These are phyloP conservation scores for Pestalotiopsis sp. DNA, from an alignment of 2,329 filamentous ascomycete species.

Conservation along the genomic window DNA sequence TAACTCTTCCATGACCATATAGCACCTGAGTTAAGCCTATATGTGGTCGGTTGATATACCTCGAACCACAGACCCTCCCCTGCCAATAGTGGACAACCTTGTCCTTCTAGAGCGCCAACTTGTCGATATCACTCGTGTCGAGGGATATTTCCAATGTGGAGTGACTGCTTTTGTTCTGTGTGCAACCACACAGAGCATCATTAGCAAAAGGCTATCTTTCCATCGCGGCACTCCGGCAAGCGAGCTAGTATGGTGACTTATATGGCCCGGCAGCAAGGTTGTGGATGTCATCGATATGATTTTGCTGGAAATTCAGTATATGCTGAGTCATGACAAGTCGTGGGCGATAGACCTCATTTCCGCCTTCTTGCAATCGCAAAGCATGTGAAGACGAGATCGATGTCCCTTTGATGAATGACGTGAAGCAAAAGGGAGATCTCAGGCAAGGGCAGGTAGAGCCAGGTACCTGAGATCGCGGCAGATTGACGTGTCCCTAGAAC, in stretches of 20 bases:
- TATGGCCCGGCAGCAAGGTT: not conserved
- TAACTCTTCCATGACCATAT: constrained; percentile 30
- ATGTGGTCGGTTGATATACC: constrained; percentile 37
- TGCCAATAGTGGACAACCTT: constrained; percentile 18
- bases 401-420: constrained; percentile 6
- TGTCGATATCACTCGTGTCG: not conserved
- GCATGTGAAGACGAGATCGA: constrained; percentile 1
- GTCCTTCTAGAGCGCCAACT: constrained; percentile 6
- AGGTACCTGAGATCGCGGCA: constrained; percentile 6
- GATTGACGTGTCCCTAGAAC: not conserved
- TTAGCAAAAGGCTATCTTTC: not conserved
- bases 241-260: not conserved
- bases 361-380: not conserved
- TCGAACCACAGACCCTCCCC: constrained; percentile 22
- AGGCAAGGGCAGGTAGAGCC: not conserved
- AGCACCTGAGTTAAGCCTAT: constrained; percentile 34
- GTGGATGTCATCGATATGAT: not conserved
- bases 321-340: not conserved
- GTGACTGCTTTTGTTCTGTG: not conserved
- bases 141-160: not conserved
- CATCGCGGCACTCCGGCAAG: not conserved
- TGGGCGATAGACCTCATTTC: not conserved
- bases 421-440: not conserved
- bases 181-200: constrained; percentile 1
- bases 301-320: not conserved